Evolutionary conservation across 805 yeast species (phyloP).

Genomic region (Tetrapisispora nanseiensis): DNA sequence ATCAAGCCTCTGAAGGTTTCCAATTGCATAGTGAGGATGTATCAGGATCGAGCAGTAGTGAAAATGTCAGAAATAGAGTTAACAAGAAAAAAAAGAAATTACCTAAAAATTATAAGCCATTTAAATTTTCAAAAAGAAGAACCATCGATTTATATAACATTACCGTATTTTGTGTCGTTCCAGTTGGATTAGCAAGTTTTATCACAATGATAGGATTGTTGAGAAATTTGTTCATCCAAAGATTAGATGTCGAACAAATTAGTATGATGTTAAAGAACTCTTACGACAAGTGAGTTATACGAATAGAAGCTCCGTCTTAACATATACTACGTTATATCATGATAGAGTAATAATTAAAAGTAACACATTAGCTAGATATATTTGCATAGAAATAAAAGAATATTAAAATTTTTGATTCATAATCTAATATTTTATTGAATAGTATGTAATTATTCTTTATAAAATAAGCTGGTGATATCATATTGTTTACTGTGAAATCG

Average conservation of each 20-base stretch:
- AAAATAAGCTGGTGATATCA: not conserved
- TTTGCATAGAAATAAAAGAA: not conserved
- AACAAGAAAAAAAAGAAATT: not conserved
- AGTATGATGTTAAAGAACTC: slow-evolving; percentile 3
- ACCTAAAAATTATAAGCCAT: slow-evolving; percentile 2
- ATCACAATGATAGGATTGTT: slow-evolving; percentile 80
- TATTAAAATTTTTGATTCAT: too few species aligned
- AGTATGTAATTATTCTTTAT: too few species aligned
- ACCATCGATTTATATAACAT: slow-evolving; percentile 81
- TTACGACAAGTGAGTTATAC: too few species aligned
- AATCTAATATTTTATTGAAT: too few species aligned
- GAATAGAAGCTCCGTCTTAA: too few species aligned
- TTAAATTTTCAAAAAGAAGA: slow-evolving; percentile 31
- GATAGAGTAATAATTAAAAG: too few species aligned
- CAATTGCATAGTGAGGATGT: not conserved
- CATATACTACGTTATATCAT: too few species aligned
- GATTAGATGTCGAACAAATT: slow-evolving; percentile 46
- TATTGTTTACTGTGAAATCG: not conserved
- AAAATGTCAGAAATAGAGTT: not conserved
- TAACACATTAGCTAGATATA: not conserved
- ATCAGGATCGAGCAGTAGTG: not conserved
- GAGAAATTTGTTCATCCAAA: slow-evolving; percentile 61
- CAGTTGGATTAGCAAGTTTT: slow-evolving; percentile 90
- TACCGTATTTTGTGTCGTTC: slow-evolving; percentile 95
- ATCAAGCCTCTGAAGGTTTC: not conserved